phyloP scores from a whole-genome alignment of 1,139 yeast genomes.

The Hansenula lynferdii region DNA sequence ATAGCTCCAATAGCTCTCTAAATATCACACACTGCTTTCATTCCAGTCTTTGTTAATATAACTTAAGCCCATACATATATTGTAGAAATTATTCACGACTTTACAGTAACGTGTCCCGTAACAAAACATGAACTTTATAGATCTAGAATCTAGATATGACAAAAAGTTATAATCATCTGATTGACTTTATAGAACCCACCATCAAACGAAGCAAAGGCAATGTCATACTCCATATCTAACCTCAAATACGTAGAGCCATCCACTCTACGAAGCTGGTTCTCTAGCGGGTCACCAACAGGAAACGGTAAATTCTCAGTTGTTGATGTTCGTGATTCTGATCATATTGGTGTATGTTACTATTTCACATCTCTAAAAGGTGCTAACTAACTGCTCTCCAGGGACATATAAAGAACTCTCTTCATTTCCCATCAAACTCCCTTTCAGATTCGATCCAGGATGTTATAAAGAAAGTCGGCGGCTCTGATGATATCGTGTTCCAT shows the following conservation, averaged over 20 bases:
- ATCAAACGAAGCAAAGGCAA: no score
- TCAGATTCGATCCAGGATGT: conserved; percentile 38
- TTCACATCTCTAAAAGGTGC: conserved; percentile 15
- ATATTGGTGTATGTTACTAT: conserved; percentile 43
- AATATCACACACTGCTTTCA: no score
- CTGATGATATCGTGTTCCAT: conserved; percentile 71
- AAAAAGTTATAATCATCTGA: no score
- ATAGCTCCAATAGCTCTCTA: no score
- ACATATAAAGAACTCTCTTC: conserved; percentile 58
- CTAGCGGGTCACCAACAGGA: conserved; percentile 32
- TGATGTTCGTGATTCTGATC: conserved; percentile 87
- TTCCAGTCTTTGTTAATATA: neutral
- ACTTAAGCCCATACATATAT: no score
- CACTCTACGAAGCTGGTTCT: conserved; percentile 42
- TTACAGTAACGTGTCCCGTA: neutral
- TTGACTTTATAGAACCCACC: no score
- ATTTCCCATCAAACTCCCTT: conserved; percentile 57
- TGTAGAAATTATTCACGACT: no score
- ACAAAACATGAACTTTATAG: no score
- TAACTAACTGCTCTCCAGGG: conserved; percentile 35
- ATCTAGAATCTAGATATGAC: no score
- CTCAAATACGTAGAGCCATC: conserved; percentile 41
- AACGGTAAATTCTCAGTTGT: conserved; percentile 55
- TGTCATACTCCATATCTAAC: conserved; percentile 20
- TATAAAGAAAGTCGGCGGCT: conserved; percentile 30